Evolutionary conservation across 139 green algal species (phyloP), one percentile per base, ranked within the genome.

Genomic region (Chlorella sp.): DNA sequence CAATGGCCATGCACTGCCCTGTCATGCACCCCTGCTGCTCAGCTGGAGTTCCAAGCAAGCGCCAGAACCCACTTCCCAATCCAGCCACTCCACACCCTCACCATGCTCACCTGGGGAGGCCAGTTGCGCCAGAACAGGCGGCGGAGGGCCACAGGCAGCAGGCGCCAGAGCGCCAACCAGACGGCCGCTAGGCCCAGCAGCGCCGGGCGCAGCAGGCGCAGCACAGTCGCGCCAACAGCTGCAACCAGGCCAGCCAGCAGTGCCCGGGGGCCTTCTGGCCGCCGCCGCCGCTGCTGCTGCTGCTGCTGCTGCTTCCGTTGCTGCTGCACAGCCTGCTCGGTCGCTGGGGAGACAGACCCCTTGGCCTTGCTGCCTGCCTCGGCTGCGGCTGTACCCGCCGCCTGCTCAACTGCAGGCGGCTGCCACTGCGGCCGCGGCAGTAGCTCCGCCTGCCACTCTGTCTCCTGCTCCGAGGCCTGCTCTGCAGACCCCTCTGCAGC

Each of bases 41-140:
- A n/a, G n/a, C n/a, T n/a, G n/a, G n/a, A n/a, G n/a, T n/a, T n/a
- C n/a, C n/a, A n/a, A n/a, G n/a, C n/a, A n/a, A n/a, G n/a, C n/a
- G n/a, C n/a, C n/a, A n/a, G n/a, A n/a, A n/a, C n/a, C n/a, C n/a
- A n/a, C n/a, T 54, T 11, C 11, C 11, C 46, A 54, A 54, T 19
- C 46, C 8, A 8, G 8, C 8, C 46, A 19, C 8, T 11, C 46
- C 46, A 54, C 46, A 54, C 46, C 11, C 8, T 54, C 46, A 54
- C n/a, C 8, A 11, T 11, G 46, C 76, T 2, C 65, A 84, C 80
- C 80, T 67, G n/a, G 2, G 65, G 65, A 1, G 65, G 80, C 80
- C 65, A 84, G 64, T 16, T 64, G 44, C 44, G 51, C 81, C 81
- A 79, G 48, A 76, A 85, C 22, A 85, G 40, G 28, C 81, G 48